phyloP scores from a whole-genome alignment of 768 basidiomycete species.

The Phallus indusiatus region DNA sequence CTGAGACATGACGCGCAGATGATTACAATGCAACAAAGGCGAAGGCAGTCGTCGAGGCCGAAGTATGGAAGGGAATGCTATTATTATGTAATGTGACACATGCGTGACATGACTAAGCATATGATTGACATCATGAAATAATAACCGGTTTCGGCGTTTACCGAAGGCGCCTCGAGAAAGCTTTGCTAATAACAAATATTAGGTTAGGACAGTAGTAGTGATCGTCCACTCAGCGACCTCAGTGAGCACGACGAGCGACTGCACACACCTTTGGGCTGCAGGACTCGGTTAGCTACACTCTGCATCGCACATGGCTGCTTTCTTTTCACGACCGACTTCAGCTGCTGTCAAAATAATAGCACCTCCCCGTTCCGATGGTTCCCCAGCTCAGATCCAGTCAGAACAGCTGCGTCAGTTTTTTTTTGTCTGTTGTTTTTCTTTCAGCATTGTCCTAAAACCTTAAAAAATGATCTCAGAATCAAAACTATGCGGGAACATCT shows the following conservation, averaged over 20 bases:
- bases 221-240: too few species aligned
- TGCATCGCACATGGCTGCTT: conserved; percentile 4
- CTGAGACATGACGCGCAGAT: not conserved
- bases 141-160: too few species aligned
- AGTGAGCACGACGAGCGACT: not conserved
- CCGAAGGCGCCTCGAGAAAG: too few species aligned
- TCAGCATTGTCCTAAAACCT: conserved; percentile 32
- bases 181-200: too few species aligned
- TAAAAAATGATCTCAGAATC: conserved; percentile 36
- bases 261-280: not conserved
- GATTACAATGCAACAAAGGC: too few species aligned
- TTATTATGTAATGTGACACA: too few species aligned
- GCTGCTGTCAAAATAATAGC: conserved; percentile 66
- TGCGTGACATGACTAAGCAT: too few species aligned
- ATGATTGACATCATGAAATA: too few species aligned
- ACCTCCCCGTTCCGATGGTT: conserved; percentile 27
- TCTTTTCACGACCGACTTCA: conserved; percentile 23
- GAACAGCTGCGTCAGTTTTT: conserved; percentile 4
- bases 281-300: not conserved
- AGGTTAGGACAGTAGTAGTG: too few species aligned
- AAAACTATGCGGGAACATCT: conserved; percentile 81
- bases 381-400: conserved; percentile 13
- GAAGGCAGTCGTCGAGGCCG: too few species aligned
- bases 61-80: too few species aligned
- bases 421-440: conserved; percentile 20